These are phyloP conservation scores for Adiantum capillusveneris DNA, from an alignment of 75 land plant genomes.

Conservation along the genomic window DNA sequence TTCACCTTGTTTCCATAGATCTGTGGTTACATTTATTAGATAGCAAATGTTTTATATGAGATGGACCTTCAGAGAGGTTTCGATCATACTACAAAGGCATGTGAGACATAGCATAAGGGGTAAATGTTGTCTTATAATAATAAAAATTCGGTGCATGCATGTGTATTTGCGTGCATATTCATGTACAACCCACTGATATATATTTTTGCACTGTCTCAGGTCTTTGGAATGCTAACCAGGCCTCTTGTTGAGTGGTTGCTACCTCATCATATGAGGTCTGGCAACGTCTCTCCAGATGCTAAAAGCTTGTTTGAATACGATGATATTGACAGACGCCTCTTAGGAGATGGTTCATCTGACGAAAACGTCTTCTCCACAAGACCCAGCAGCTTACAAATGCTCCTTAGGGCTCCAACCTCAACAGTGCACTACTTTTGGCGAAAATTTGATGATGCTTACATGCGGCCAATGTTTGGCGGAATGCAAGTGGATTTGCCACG, in stretches of 20 bases:
- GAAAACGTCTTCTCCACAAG: conserved; percentile 16
- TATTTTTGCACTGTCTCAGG: conserved; percentile 46
- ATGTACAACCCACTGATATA: no score
- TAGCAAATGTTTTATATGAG: no score
- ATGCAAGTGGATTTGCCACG: not conserved
- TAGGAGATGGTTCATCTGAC: conserved; percentile 28
- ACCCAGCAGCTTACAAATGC: conserved; percentile 45
- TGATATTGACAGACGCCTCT: conserved; percentile 29
- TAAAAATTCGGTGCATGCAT: no score
- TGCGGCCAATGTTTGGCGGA: conserved; percentile 78
- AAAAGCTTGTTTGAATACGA: conserved; percentile 17
- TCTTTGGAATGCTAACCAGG: conserved; percentile 70
- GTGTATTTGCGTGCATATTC: no score
- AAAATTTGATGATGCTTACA: conserved; percentile 59
- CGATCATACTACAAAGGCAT: no score
- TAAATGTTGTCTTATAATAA: no score
- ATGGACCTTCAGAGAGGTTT: no score
- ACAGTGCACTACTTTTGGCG: conserved; percentile 65
- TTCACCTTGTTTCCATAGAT: no score
- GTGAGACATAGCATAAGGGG: no score
- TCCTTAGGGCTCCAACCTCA: conserved; percentile 46
- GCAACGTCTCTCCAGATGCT: not conserved
- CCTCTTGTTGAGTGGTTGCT: conserved; percentile 40
- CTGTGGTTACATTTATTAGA: no score
- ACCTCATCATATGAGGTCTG: conserved; percentile 17